Percentiles rank a stretch among this genome's conserved stretches.
Conservation (phyloP, 805 yeast genomes). For the Cyberlindnera veronae region DNA sequence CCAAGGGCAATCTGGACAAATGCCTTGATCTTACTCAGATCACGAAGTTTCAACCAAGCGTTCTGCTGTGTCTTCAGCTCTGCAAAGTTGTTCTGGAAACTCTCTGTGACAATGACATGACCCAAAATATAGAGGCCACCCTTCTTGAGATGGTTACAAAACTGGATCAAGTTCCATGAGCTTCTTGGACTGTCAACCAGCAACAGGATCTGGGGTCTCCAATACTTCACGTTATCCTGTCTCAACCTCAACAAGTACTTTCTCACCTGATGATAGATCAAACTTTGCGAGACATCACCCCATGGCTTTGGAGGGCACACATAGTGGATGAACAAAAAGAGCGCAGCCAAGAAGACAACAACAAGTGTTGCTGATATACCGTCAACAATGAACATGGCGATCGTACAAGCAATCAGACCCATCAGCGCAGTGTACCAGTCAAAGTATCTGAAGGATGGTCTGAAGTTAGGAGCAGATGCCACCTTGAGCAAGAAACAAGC, state of each 20-base stretch:
- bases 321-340: slow-evolving; percentile 82
- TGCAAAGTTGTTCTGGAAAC: slow-evolving; percentile 58
- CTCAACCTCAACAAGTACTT: slow-evolving; percentile 79
- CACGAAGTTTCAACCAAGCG: slow-evolving; percentile 85
- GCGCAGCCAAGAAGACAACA: slow-evolving; percentile 56
- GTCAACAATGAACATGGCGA: slow-evolving; percentile 94
- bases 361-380: slow-evolving; percentile 82
- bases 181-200: slow-evolving; percentile 90
- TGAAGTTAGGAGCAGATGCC: slow-evolving; percentile 95
- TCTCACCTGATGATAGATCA: slow-evolving; percentile 94
- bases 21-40: slow-evolving; percentile 76
- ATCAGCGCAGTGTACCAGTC: slow-evolving; percentile 73
- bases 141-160: slow-evolving; percentile 91
- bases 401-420: slow-evolving; percentile 66
- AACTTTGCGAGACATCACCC: slow-evolving; percentile 96
- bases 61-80: slow-evolving; percentile 70
- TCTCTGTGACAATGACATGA: slow-evolving; percentile 73
- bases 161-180: slow-evolving; percentile 85
- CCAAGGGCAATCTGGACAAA: slow-evolving; percentile 92
- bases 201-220: slow-evolving; percentile 94
- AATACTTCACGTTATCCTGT: slow-evolving; percentile 92
- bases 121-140: slow-evolving; percentile 93
- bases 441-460: slow-evolving; percentile 92
- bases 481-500: slow-evolving; percentile 87
- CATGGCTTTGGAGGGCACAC: slow-evolving; percentile 92